These are phyloP conservation scores for Aureobasidium sp. DNA, from an alignment of 2,329 filamentous ascomycete species.

Conservation along the genomic window DNA sequence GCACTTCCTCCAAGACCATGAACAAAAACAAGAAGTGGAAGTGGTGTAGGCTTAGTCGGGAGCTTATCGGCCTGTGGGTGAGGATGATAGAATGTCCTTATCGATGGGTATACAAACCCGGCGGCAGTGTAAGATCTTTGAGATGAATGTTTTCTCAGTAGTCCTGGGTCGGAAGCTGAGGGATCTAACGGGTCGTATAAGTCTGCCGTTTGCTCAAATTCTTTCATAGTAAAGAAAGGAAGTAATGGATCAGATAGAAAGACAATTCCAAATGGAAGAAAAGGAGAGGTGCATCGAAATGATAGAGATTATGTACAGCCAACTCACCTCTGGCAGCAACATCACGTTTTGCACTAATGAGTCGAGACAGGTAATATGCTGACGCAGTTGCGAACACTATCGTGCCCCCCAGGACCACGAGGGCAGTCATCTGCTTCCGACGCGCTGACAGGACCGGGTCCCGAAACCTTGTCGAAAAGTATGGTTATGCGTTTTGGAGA, in stretches of 20 bases:
- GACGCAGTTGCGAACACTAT: constrained; percentile 6
- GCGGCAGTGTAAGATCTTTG: constrained; percentile 61
- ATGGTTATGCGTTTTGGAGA: constrained; percentile 3
- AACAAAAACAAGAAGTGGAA: constrained; percentile 83
- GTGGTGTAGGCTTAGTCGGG: constrained; percentile 60
- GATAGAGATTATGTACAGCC: neutral
- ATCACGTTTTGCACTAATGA: constrained; percentile 12
- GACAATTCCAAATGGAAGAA: neutral
- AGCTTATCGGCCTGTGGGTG: constrained; percentile 80
- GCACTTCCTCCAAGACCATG: constrained; percentile 91
- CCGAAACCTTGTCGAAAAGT: constrained; percentile 6
- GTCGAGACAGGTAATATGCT: constrained; percentile 5
- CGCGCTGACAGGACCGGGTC: neutral
- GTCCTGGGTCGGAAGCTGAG: constrained; percentile 62
- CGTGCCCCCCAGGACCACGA: constrained; percentile 4
- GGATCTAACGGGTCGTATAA: constrained; percentile 31
- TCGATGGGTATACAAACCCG: constrained; percentile 60
- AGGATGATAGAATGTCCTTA: constrained; percentile 76
- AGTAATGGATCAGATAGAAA: neutral
- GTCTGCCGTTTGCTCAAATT: neutral
- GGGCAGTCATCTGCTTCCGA: constrained; percentile 9
- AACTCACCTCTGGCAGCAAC: constrained; percentile 7
- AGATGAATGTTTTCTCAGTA: constrained; percentile 70
- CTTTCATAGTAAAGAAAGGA: neutral
- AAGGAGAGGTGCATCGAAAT: neutral